A percentile compares a stretch with the other conserved stretches of the same genome.
phyloP scores from a whole-genome alignment of 78 protist genomes.

The Dictyostelium intermedium region DNA sequence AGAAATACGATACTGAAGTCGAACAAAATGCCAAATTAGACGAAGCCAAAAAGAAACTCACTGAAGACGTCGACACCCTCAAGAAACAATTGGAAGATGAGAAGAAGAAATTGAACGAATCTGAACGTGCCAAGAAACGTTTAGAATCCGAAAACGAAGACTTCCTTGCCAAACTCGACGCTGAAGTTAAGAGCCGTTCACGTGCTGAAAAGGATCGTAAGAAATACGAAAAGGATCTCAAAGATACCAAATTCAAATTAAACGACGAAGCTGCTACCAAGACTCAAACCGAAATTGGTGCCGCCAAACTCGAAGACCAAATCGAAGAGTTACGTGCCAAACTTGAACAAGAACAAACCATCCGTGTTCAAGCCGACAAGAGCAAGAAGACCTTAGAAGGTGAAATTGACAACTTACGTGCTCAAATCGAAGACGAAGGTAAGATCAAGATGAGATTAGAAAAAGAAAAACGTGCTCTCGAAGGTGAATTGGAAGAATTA shows the following conservation, averaged over 20 bases:
- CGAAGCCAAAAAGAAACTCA: conserved; percentile 33
- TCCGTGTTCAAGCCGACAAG: conserved; percentile 29
- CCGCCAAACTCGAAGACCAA: conserved; percentile 70
- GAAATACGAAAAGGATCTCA: conserved; percentile 56
- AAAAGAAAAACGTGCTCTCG: conserved; percentile 77
- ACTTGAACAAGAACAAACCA: conserved; percentile 28
- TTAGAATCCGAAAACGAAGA: conserved; percentile 78
- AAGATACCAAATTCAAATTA: conserved; percentile 47
- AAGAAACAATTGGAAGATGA: conserved; percentile 70
- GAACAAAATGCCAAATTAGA: conserved; percentile 31
- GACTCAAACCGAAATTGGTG: conserved; percentile 61
- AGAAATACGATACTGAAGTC: conserved; percentile 37
- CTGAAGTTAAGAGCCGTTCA: conserved; percentile 29
- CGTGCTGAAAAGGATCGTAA: conserved; percentile 71
- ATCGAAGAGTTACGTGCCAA: conserved; percentile 46
- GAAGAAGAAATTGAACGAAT: conserved; percentile 38
- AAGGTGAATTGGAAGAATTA: conserved; percentile 69
- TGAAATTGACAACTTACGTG: conserved; percentile 71
- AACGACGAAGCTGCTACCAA: conserved; percentile 76
- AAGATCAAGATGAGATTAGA: conserved; percentile 78
- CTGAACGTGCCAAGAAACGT: conserved; percentile 64
- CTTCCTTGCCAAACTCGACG: conserved; percentile 33
- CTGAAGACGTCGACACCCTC: conserved; percentile 58
- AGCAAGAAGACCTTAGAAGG: conserved; percentile 76
- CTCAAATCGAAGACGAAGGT: conserved; percentile 66